A percentile compares a stretch with the other conserved stretches of the same genome.
These are phyloP conservation scores for Hygrophoropsis aurantiaca DNA, from an alignment of 768 basidiomycete genomes.

Conservation along the genomic window DNA sequence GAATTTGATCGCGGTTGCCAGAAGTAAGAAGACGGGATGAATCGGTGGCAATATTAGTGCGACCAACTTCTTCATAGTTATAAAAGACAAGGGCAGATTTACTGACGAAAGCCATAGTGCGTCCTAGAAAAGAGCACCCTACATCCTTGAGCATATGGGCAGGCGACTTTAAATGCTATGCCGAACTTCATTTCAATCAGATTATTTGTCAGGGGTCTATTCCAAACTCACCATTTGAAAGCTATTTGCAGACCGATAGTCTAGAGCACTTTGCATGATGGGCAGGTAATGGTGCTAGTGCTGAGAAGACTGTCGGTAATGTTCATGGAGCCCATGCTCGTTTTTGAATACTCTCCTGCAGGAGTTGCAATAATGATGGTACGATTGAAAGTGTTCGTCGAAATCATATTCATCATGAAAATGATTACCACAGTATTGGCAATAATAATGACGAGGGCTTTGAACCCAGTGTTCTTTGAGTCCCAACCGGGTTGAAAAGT, in stretches of 20 bases:
- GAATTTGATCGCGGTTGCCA: conserved; percentile 4
- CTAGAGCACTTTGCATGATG: too few relatives aligned
- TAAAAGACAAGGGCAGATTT: conserved; percentile 50
- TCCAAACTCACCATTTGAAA: too few relatives aligned
- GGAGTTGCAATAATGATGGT: conserved; percentile 40
- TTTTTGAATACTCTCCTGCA: conserved; percentile 43
- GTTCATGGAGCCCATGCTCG: conserved; percentile 39
- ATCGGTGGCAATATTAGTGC: conserved; percentile 50
- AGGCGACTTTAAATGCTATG: conserved; percentile 55
- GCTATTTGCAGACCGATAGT: too few relatives aligned
- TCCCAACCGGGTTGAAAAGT: conserved; percentile 35
- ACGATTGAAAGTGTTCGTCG: conserved; percentile 44
- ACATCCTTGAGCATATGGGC: conserved; percentile 41
- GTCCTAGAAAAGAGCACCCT: conserved; percentile 41
- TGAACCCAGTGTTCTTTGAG: conserved; percentile 48
- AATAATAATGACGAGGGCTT: conserved; percentile 45
- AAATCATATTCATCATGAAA: conserved; percentile 37
- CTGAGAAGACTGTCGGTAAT: too few relatives aligned
- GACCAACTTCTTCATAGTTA: conserved; percentile 45
- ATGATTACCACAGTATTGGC: conserved; percentile 45
- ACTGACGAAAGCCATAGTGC: conserved; percentile 48
- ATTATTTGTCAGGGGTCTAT: too few relatives aligned
- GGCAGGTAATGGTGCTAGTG: too few relatives aligned
- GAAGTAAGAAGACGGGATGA: conserved; percentile 48
- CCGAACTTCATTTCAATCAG: too few relatives aligned